phyloP scores from a whole-genome alignment of 1,284 basidiomycete species.

The Fomitopsis palustris region DNA sequence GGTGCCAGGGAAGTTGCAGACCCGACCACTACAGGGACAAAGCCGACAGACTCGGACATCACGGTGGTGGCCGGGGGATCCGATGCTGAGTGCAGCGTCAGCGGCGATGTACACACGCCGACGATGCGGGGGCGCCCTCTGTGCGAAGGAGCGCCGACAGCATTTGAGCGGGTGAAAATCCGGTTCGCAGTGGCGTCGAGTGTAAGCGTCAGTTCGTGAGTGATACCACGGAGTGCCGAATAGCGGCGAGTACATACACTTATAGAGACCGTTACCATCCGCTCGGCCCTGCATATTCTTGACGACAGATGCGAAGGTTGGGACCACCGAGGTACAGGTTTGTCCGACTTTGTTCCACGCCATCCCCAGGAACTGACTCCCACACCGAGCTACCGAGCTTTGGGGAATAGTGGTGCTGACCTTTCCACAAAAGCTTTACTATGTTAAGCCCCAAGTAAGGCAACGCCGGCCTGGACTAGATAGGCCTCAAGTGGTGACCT shows the following conservation, averaged over 20 bases:
- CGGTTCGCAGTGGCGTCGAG: background rate
- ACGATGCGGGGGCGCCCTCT: background rate
- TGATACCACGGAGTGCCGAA: background rate
- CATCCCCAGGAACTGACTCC: constrained; percentile 6
- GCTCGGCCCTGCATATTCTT: background rate
- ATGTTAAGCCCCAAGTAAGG: too few relatives aligned
- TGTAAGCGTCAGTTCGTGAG: background rate
- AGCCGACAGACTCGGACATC: background rate
- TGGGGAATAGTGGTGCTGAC: constrained; percentile 6
- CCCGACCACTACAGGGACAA: background rate
- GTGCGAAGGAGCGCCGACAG: background rate
- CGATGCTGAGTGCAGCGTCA: background rate
- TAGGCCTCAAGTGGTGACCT: too few relatives aligned
- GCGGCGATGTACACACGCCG: background rate
- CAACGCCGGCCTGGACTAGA: too few relatives aligned
- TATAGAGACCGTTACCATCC: background rate
- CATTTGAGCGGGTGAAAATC: background rate
- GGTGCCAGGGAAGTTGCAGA: too few relatives aligned
- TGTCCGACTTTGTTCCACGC: background rate
- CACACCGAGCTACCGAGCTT: constrained; percentile 9
- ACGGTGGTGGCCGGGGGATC: background rate
- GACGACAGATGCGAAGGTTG: background rate
- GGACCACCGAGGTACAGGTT: background rate
- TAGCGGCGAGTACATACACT: background rate
- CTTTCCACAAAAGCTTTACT: too few relatives aligned